A percentile compares a stretch with the other conserved stretches of the same genome.
Evolutionary conservation across 1,139 yeast species (phyloP).

Genomic region (Pichia cactophila): DNA sequence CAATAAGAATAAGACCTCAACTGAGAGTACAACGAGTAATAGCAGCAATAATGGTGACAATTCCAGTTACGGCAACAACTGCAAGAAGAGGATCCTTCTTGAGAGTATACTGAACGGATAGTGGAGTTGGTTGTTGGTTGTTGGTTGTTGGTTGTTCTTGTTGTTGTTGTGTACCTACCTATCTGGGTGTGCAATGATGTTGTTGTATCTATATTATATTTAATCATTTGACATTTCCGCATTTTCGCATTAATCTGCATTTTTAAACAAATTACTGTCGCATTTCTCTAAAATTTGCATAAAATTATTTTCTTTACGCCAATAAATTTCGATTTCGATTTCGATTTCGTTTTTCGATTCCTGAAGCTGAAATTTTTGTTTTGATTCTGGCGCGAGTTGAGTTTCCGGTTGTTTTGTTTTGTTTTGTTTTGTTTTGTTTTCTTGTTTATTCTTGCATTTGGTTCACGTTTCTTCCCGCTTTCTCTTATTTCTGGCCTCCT

Average conservation of each 20-base stretch:
- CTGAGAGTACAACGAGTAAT: neutral
- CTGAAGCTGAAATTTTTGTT: neutral
- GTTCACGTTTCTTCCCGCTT: neutral
- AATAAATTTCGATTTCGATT: too few relatives aligned
- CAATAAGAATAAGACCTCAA: neutral
- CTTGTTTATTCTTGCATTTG: neutral
- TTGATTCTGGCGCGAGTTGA: neutral
- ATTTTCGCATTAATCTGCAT: too few relatives aligned
- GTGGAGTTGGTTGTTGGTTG: neutral
- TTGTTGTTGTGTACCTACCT: too few relatives aligned
- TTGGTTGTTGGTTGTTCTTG: neutral
- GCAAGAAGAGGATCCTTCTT: neutral
- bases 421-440: neutral
- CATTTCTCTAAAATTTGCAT: too few relatives aligned
- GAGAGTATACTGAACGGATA: neutral
- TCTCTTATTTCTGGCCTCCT: neutral
- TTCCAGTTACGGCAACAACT: constrained; percentile 7
- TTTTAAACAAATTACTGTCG: too few relatives aligned
- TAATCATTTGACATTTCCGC: too few relatives aligned
- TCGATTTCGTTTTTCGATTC: neutral
- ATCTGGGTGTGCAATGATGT: too few relatives aligned
- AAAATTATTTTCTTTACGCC: too few relatives aligned
- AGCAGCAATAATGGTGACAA: neutral
- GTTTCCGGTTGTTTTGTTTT: neutral
- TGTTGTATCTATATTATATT: too few relatives aligned